These are phyloP conservation scores for Picochlorum sp. DNA, from an alignment of 139 green algal genomes.

Conservation along the genomic window DNA sequence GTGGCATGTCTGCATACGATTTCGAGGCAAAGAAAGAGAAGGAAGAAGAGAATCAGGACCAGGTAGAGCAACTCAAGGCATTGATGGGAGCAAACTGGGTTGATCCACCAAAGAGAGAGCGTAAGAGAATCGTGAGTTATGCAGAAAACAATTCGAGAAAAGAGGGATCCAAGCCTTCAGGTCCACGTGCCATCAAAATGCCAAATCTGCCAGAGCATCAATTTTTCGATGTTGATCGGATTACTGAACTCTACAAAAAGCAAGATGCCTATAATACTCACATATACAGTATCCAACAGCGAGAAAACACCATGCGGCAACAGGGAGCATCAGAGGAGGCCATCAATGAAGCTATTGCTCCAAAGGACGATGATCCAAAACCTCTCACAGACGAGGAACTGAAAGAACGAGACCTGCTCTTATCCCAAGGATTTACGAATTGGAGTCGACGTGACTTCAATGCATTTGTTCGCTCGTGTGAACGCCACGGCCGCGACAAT, in stretches of 20 bases:
- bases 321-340: conserved; percentile 67
- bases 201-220: conserved; percentile 89
- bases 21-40: conserved; percentile 64
- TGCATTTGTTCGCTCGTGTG: conserved; percentile 81
- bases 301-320: conserved; percentile 30
- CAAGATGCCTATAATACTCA: conserved; percentile 64
- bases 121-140: conserved; percentile 87
- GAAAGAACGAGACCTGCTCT: conserved; percentile 40
- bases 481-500: conserved; percentile 78
- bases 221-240: conserved; percentile 82
- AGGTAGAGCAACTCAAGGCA: conserved; percentile 45
- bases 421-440: conserved; percentile 74
- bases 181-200: conserved; percentile 81
- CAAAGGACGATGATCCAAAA: conserved; percentile 58
- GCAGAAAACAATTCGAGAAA: conserved; percentile 52
- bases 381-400: conserved; percentile 85
- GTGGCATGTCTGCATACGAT: conserved; percentile 75
- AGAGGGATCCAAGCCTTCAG: conserved; percentile 23
- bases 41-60: conserved; percentile 16
- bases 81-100: conserved; percentile 82
- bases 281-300: conserved; percentile 45
- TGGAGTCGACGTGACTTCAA: conserved; percentile 92
- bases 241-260: conserved; percentile 87
- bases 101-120: conserved; percentile 90
- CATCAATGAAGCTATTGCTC: conserved; percentile 37